Evolutionary conservation across 2,329 filamentous ascomycete genomes (phyloP).

Genomic region (Shiraia bambusicola): DNA sequence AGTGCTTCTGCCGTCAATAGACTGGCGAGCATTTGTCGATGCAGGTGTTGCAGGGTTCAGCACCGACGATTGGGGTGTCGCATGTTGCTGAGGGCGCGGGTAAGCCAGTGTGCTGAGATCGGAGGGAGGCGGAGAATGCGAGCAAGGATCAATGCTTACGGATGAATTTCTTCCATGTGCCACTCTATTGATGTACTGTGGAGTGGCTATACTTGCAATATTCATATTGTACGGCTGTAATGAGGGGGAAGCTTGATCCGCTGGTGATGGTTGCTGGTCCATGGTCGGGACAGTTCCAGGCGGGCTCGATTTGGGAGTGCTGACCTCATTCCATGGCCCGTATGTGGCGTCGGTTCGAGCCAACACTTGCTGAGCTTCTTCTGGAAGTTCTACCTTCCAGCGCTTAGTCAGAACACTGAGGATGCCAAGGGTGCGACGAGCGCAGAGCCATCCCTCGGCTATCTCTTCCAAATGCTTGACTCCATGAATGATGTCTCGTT

Average conservation of each 20-base stretch:
- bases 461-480: slow-evolving; percentile 93
- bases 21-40: slow-evolving; percentile 26
- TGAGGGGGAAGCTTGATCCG: slow-evolving; percentile 24
- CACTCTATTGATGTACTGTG: slow-evolving; percentile 28
- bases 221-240: slow-evolving; percentile 37
- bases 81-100: slow-evolving; percentile 34
- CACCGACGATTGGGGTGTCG: slow-evolving; percentile 14
- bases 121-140: slow-evolving; percentile 35
- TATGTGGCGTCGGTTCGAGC: slow-evolving; percentile 77
- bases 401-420: slow-evolving; percentile 82
- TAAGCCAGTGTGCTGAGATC: slow-evolving; percentile 34
- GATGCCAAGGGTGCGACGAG: slow-evolving; percentile 79
- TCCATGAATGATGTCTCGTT: slow-evolving; percentile 85
- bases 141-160: slow-evolving; percentile 25
- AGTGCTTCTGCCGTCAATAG: slow-evolving; percentile 28
- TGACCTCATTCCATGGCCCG: slow-evolving; percentile 57
- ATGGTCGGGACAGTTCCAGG: slow-evolving; percentile 17
- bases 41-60: slow-evolving; percentile 26
- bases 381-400: slow-evolving; percentile 84
- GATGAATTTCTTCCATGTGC: slow-evolving; percentile 19
- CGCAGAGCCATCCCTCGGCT: slow-evolving; percentile 90
- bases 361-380: slow-evolving; percentile 77
- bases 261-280: slow-evolving; percentile 21
- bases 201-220: slow-evolving; percentile 25
- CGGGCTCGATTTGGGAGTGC: slow-evolving; percentile 26